These are phyloP conservation scores for Cardamine chenopodiifolia DNA, from an alignment of 345 rosid species.

Conservation along the genomic window DNA sequence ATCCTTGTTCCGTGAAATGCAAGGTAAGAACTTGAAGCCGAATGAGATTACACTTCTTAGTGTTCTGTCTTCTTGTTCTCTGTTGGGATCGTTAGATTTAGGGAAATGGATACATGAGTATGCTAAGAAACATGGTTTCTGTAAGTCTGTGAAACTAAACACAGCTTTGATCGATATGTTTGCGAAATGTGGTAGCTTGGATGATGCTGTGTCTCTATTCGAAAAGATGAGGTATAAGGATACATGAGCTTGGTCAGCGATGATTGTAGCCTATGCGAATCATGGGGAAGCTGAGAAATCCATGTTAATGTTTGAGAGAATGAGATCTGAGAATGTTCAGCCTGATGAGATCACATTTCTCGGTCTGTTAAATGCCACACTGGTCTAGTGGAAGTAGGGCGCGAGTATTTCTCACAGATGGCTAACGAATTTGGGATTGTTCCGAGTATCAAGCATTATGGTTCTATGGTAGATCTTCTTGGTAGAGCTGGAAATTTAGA, in stretches of 20 bases:
- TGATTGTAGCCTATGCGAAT: conserved; percentile 81
- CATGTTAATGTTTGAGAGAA: conserved; percentile 60
- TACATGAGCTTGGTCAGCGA: conserved; percentile 85
- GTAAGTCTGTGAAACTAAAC: conserved; percentile 63
- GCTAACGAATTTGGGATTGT: conserved; percentile 46
- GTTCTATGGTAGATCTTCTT: conserved; percentile 87
- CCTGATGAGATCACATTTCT: conserved; percentile 84
- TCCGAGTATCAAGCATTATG: conserved; percentile 78
- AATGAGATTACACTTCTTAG: conserved; percentile 77
- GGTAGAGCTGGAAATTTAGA: conserved; percentile 76
- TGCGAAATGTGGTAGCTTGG: conserved; percentile 90
- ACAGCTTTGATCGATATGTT: conserved; percentile 89
- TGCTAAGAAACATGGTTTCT: conserved; percentile 55
- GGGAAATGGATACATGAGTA: conserved; percentile 88
- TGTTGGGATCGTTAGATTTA: conserved; percentile 77
- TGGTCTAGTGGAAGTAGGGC: conserved; percentile 73
- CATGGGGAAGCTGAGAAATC: conserved; percentile 75
- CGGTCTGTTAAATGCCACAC: conserved; percentile 76
- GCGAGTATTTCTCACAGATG: conserved; percentile 59
- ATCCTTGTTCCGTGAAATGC: conserved; percentile 74
- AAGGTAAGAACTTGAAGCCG: conserved; percentile 56
- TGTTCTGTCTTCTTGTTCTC: conserved; percentile 77
- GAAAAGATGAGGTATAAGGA: conserved; percentile 61
- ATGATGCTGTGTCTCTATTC: conserved; percentile 60
- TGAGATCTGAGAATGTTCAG: conserved; percentile 48